Conservation (phyloP, 441 rosid genomes). For the Arabidopsis lyrata region DNA sequence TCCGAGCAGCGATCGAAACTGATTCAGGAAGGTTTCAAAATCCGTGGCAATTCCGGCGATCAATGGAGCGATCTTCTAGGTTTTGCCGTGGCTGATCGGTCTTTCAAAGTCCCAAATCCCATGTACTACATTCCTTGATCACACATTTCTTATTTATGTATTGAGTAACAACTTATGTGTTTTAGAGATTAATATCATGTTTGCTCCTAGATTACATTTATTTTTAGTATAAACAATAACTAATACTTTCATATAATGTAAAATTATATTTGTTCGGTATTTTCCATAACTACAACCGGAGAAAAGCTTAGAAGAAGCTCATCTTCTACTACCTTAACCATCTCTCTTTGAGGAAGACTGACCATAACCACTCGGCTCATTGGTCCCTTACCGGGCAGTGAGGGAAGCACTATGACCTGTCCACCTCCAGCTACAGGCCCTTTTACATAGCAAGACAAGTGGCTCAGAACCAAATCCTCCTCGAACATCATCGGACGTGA, state of each 20-base stretch:
- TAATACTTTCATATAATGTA: too few species aligned
- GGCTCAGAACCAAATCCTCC: conserved; percentile 48
- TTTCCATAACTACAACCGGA: conserved; percentile 51
- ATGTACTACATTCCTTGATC: conserved; percentile 59
- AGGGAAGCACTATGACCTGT: conserved; percentile 57
- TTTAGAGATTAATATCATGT: not conserved
- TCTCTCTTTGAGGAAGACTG: conserved; percentile 56
- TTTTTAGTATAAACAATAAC: too few species aligned
- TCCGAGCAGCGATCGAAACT: conserved; percentile 70
- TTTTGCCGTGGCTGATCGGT: conserved; percentile 64
- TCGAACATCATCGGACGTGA: conserved; percentile 47
- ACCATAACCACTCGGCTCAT: conserved; percentile 61
- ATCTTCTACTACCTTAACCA: conserved; percentile 50
- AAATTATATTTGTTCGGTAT: not conserved
- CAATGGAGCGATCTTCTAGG: conserved; percentile 88
- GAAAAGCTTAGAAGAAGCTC: conserved; percentile 53
- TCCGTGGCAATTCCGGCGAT: conserved; percentile 79
- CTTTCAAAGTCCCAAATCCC: conserved; percentile 57
- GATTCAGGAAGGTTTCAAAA: conserved; percentile 61
- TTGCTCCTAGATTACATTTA: too few species aligned
- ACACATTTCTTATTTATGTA: not conserved
- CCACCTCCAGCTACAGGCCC: conserved; percentile 57
- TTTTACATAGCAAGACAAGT: conserved; percentile 54
- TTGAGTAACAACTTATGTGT: not conserved
- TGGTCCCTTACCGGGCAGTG: conserved; percentile 48